phyloP scores from a whole-genome alignment of 1,284 basidiomycete species.

The Trichosporon sp. region DNA sequence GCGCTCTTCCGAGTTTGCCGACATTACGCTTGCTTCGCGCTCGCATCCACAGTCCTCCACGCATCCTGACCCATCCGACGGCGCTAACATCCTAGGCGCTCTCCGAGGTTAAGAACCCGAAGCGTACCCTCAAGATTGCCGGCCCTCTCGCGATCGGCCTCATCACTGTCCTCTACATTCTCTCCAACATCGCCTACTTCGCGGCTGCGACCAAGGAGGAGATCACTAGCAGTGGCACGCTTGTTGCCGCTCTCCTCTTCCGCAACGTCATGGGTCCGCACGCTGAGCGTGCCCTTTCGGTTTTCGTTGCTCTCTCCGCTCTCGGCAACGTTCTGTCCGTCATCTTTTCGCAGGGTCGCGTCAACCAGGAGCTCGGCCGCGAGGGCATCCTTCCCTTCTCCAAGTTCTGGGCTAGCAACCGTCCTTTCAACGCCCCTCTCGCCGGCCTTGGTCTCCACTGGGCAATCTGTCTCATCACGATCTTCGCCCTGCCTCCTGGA shows the following conservation, averaged over 20 bases:
- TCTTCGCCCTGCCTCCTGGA: conserved; percentile 62
- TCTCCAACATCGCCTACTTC: conserved; percentile 54
- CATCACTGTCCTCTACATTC: conserved; percentile 45
- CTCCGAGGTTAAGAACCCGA: conserved; percentile 55
- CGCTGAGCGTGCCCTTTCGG: conserved; percentile 31
- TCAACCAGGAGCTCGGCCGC: conserved; percentile 51
- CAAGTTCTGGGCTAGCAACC: conserved; percentile 45
- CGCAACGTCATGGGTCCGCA: conserved; percentile 20
- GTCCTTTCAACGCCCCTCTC: conserved; percentile 47
- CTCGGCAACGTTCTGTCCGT: conserved; percentile 47
- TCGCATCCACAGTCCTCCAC: no score
- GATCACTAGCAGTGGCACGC: conserved; percentile 45
- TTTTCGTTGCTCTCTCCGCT: conserved; percentile 55
- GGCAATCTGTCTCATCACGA: conserved; percentile 62
- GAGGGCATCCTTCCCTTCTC: conserved; percentile 54
- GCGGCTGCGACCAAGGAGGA: conserved; percentile 54
- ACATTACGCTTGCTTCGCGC: no score
- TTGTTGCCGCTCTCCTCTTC: conserved; percentile 46
- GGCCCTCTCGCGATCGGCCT: conserved; percentile 41
- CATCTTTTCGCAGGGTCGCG: conserved; percentile 58
- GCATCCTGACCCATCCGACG: not conserved
- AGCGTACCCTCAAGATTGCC: conserved; percentile 44
- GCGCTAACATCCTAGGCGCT: conserved; percentile 2
- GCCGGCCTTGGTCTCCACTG: conserved; percentile 43
- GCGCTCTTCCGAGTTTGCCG: no score